Evolutionary conservation across 2,329 filamentous ascomycete genomes (phyloP), one percentile per base, ranked within the genome.

Genomic region (Corniculantispora saksenae): DNA sequence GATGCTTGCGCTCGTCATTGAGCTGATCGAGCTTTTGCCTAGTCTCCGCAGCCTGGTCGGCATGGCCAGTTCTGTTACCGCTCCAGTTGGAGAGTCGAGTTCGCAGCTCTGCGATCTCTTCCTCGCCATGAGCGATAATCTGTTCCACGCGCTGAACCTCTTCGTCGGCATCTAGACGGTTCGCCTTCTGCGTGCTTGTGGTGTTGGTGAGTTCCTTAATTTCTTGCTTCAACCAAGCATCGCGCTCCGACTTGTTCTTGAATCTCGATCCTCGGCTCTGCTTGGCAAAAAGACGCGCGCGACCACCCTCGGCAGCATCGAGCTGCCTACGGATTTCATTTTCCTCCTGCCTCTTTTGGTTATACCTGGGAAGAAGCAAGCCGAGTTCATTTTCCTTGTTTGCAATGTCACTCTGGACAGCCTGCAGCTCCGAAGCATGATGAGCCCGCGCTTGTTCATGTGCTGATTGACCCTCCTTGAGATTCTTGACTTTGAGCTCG

Each of bases 211-310:
- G 86, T 43, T 96, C 91, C 53, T 91, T 84, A 64, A 98, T 92
- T 77, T 97, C 91, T 67, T 87, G 85, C 67, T 87, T 88, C 58
- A 99, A 82, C 83, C 88, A 97, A 43, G 87, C 86, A 76, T 99
- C 94, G 51, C 96, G 89, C 74, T 98, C 93, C 10, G 87, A 86
- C 80, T 97, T 97, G 76, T 88, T 96, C 73, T 86, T 91, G 77
- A 97, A 99, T 67, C 93, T 91, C 21, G 91, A 90, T 69, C 91
- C 93, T 54, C 94, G 90, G 51, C 91, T 93, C 78, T 99, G 94
- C 77, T 99, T 99, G 59, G 91, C 92, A 73, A 97, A 92, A 9
- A 99, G 85, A 45, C 94, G 89, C 69, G 91, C 88, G 50, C 92
- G 86, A 6, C 86, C 85, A 9, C 89, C 89, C 72, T 96, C 91